Evolutionary conservation across 805 yeast species (phyloP).

Genomic region (Wickerhamomyces pijperi): DNA sequence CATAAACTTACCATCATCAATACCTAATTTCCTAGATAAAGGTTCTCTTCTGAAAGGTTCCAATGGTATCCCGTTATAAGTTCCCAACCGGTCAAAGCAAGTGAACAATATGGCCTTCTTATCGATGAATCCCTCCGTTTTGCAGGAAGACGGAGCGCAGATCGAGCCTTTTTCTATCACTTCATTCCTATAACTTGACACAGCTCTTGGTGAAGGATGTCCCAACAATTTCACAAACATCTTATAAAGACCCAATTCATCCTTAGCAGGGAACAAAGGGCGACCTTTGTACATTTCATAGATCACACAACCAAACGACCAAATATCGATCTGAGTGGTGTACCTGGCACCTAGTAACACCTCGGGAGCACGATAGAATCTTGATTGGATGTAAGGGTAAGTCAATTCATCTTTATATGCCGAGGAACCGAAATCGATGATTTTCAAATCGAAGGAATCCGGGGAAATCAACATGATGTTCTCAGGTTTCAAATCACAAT

Average conservation of each 20-base stretch:
- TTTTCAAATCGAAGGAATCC: slow-evolving; percentile 38
- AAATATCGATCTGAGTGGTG: slow-evolving; percentile 76
- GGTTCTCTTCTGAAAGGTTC: slow-evolving; percentile 9
- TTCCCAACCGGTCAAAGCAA: slow-evolving; percentile 22
- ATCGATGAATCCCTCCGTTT: slow-evolving; percentile 8
- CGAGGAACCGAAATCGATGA: slow-evolving; percentile 77
- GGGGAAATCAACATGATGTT: slow-evolving; percentile 51
- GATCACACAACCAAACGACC: slow-evolving; percentile 85
- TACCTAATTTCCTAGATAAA: slow-evolving; percentile 7
- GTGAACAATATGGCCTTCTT: slow-evolving; percentile 25
- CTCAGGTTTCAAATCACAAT: slow-evolving; percentile 83
- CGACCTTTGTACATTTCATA: slow-evolving; percentile 84
- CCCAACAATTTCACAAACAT: slow-evolving; percentile 73
- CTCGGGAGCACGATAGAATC: slow-evolving; percentile 76
- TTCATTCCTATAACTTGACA: slow-evolving; percentile 28
- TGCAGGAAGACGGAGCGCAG: slow-evolving; percentile 12
- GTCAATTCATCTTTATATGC: slow-evolving; percentile 50
- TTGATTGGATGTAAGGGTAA: slow-evolving; percentile 76
- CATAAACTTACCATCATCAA: slow-evolving; percentile 13
- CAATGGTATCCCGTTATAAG: slow-evolving; percentile 10
- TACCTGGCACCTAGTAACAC: slow-evolving; percentile 59
- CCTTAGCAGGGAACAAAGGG: slow-evolving; percentile 76
- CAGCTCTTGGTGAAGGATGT: slow-evolving; percentile 46
- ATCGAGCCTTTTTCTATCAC: slow-evolving; percentile 26
- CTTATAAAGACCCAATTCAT: slow-evolving; percentile 69